phyloP scores from a whole-genome alignment of 2,329 filamentous ascomycete genomes.

The Cladosporium sp. region DNA sequence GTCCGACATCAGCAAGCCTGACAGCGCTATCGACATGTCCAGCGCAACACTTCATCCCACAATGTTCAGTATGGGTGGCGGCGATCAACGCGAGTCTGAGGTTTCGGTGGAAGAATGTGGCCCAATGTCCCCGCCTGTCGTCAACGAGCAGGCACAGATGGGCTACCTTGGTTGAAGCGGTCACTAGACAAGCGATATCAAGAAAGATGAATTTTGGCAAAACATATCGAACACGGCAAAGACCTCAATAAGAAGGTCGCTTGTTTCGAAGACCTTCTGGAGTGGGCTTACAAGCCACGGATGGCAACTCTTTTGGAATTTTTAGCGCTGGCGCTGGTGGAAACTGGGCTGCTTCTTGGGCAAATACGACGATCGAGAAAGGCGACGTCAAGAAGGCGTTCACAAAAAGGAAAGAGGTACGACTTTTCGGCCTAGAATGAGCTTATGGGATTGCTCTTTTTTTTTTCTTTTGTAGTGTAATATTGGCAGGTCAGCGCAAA shows the following conservation, averaged over 20 bases:
- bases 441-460: too few species aligned
- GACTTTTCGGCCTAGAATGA: too few species aligned
- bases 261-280: not conserved
- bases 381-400: not conserved
- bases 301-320: not conserved
- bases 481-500: too few species aligned
- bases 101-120: conserved; percentile 7
- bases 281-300: not conserved
- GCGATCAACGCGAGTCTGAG: not conserved
- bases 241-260: not conserved
- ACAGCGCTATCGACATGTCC: conserved; percentile 8
- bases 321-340: conserved; percentile 26
- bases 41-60: conserved; percentile 2
- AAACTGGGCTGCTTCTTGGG: too few species aligned
- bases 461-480: too few species aligned
- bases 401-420: too few species aligned
- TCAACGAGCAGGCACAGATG: not conserved
- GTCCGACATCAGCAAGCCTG: conserved; percentile 12
- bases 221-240: not conserved
- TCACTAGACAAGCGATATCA: not conserved
- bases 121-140: conserved; percentile 8
- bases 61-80: not conserved
- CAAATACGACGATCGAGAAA: not conserved
- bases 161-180: not conserved
- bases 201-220: not conserved